phyloP scores from a whole-genome alignment of 176 grass and related monocot species.

The Neostapfia colusana region DNA sequence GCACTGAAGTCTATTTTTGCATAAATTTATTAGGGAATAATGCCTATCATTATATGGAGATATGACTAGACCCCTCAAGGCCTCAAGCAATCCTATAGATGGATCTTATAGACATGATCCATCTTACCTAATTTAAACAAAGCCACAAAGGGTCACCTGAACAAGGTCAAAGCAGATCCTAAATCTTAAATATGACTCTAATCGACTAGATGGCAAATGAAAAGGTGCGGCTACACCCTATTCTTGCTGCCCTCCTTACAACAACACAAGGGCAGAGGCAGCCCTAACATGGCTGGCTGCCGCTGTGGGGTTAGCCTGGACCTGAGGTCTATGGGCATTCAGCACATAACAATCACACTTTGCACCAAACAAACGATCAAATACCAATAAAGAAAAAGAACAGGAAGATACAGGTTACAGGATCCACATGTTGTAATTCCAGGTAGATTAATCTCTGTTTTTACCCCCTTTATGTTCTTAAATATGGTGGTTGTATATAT shows the following conservation, averaged over 20 bases:
- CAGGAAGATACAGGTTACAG: slow-evolving; percentile 5
- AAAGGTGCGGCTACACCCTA: background rate
- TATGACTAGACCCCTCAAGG: background rate
- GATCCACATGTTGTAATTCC: no score
- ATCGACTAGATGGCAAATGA: background rate
- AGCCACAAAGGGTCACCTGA: background rate
- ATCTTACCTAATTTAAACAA: background rate
- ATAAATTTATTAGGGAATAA: background rate
- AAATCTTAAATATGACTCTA: background rate
- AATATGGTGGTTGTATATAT: no score
- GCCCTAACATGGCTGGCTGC: background rate
- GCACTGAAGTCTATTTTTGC: background rate
- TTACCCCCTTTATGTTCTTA: no score
- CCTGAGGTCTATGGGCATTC: background rate
- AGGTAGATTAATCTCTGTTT: no score
- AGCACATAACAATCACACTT: background rate
- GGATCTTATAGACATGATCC: background rate
- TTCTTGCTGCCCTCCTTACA: background rate
- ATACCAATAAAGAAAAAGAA: background rate
- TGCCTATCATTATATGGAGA: background rate
- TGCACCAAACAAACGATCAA: background rate
- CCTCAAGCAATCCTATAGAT: background rate
- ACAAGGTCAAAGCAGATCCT: background rate
- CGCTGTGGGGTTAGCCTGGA: background rate
- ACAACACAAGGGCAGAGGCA: background rate